Evolutionary conservation across 352 stramenopile species (phyloP), one percentile per base, ranked within the genome.

Genomic region (Pythium dissotocum): DNA sequence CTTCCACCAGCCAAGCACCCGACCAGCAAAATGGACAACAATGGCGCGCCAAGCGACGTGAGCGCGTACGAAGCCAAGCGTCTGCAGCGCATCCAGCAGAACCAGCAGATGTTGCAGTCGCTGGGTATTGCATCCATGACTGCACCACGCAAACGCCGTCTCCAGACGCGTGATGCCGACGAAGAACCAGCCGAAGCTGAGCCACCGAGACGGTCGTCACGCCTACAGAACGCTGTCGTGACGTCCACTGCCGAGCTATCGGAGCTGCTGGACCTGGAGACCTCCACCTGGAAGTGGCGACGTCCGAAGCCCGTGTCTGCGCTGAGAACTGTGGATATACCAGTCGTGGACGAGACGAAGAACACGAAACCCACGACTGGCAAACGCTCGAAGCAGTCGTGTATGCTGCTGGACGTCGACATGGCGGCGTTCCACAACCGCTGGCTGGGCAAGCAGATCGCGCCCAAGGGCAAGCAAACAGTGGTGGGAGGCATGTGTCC

Each of bases 1-100:
- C 0, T 14, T 9, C 12, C 51, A 28, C n/a, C n/a, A 54, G 6
- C 24, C n/a, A 33, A 61, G 33, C 8, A 35, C 28, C 12, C 14
- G n/a, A 24, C 6, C 33, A 18, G 44, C 21, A 51, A 32, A 48
- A 49, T 51, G n/a, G 57, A 33, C 28, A 38, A n/a, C 12, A 24
- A 52, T 62, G 57, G 24, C 40, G 58, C 54, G 10, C 40, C 30
- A 26, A n/a, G 30, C 30, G 63, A 33, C 40, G 59, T 86, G 33
- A 77, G 72, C 55, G 80, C 70, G 35, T 91, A 91, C 70, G 83
- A 91, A 46, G 70, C 76, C 58, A 91, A 89, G 75, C 79, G 83
- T 1, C 63, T 68, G 65, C 77, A 77, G 63, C 83, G 80, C 65
- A 78, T 91, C 26, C 69, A 77, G 56, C 63, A 73, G 49, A 90